Evolutionary conservation across 116 monocot species (phyloP).

Genomic region (Papilionanthe hybrid): DNA sequence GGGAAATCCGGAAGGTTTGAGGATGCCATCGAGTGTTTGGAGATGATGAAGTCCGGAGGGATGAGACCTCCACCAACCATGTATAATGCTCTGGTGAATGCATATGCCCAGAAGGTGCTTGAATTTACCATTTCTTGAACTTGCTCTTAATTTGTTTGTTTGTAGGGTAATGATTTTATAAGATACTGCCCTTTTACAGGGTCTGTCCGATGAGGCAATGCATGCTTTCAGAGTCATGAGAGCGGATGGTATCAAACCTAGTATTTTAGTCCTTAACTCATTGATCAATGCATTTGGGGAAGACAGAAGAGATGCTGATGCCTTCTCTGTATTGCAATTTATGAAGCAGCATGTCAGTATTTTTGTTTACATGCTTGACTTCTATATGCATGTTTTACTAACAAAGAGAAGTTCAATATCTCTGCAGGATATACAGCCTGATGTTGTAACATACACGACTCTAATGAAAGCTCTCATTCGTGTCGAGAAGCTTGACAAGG

Average conservation of each 20-base stretch:
- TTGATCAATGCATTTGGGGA: conserved; percentile 99
- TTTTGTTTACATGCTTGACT: neutral
- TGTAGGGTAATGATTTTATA: neutral
- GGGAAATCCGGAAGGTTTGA: conserved; percentile 85
- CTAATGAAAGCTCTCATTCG: conserved; percentile 96
- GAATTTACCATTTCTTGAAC: neutral
- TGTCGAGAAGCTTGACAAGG: conserved; percentile 92
- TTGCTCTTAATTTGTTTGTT: neutral
- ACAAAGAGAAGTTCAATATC: neutral
- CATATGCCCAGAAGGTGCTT: conserved; percentile 89
- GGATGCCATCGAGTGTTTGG: conserved; percentile 78
- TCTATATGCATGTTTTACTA: neutral
- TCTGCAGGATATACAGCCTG: conserved; percentile 77
- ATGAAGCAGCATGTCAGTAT: conserved; percentile 92
- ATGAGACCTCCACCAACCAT: conserved; percentile 75
- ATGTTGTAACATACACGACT: conserved; percentile 98
- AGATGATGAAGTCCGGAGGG: conserved; percentile 68
- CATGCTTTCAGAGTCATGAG: conserved; percentile 90
- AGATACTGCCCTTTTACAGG: conserved; percentile 33
- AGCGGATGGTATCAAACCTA: conserved; percentile 89
- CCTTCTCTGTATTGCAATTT: conserved; percentile 80
- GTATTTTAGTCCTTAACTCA: conserved; percentile 76
- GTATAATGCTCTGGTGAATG: conserved; percentile 96
- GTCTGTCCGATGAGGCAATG: conserved; percentile 84
- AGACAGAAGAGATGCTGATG: conserved; percentile 84